A percentile compares a stretch with the other conserved stretches of the same genome.
Conservation (phyloP, 2,329 filamentous ascomycete genomes). For the Verticillium albo-atrum region DNA sequence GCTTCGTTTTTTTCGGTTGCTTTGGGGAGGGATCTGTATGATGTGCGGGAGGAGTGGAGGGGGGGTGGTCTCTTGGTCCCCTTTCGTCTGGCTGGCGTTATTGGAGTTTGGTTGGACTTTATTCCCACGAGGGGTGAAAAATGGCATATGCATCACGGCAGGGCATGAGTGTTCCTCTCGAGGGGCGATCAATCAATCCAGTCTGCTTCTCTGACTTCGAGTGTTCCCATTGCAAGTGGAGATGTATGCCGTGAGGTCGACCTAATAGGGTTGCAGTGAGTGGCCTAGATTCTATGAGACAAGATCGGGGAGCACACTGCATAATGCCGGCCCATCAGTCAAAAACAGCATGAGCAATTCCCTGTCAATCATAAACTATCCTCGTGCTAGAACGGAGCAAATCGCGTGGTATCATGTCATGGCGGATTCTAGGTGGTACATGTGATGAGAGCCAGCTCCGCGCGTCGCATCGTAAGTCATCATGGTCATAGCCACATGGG, state of each 20-base stretch:
- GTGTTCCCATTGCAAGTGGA: too few relatives aligned
- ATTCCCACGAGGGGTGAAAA: neutral
- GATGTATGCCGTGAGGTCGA: too few relatives aligned
- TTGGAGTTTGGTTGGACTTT: neutral
- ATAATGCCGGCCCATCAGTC: too few relatives aligned
- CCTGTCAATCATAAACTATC: neutral
- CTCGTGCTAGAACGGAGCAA: neutral
- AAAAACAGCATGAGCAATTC: neutral
- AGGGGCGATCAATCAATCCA: neutral
- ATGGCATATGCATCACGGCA: neutral
- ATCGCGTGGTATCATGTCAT: neutral
- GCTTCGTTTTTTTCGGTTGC: conserved; percentile 8
- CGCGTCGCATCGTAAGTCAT: neutral
- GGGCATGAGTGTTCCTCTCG: neutral
- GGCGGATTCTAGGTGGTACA: neutral
- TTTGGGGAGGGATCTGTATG: neutral
- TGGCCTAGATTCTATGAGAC: too few relatives aligned
- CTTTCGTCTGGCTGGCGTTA: neutral
- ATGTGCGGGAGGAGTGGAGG: neutral
- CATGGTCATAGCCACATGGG: neutral
- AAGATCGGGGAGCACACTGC: too few relatives aligned
- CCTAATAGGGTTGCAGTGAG: too few relatives aligned
- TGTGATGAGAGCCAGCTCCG: neutral
- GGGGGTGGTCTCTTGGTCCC: too few relatives aligned
- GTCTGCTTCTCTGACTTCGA: neutral